Conservation (phyloP, 257 asterid species). For the Jaltomata sinuosa region DNA sequence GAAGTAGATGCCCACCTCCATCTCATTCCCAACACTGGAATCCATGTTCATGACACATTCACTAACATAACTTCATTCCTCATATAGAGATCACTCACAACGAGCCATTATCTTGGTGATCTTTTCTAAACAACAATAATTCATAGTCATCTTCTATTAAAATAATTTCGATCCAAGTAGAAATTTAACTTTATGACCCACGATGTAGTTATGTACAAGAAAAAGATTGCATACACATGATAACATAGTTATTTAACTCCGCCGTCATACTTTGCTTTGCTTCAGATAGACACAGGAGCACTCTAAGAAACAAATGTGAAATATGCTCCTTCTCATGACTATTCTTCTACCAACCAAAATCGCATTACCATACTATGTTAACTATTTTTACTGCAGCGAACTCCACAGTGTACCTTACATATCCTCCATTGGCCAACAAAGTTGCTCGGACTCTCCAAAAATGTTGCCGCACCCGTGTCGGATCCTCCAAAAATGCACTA, state of each 20-base stretch:
- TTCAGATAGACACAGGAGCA: neutral
- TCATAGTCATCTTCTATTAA: neutral
- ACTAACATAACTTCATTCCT: neutral
- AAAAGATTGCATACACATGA: neutral
- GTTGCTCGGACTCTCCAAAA: no score
- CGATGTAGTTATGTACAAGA: neutral
- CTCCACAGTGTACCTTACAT: neutral
- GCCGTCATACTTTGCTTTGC: neutral
- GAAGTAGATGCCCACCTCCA: neutral
- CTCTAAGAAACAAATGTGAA: neutral
- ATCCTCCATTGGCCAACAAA: neutral
- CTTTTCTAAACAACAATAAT: neutral
- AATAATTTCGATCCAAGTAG: neutral
- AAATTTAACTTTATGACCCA: neutral
- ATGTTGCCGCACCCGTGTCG: no score
- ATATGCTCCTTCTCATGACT: neutral
- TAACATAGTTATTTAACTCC: neutral
- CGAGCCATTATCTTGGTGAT: neutral
- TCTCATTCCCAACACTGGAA: neutral
- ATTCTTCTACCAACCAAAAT: neutral
- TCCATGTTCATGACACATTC: neutral
- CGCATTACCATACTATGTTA: neutral
- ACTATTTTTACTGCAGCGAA: neutral
- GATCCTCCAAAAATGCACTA: no score
- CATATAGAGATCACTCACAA: neutral